A percentile compares a stretch with the other conserved stretches of the same genome.
phyloP scores from a whole-genome alignment of 1,139 yeast species.

The Blastobotrys indianensis region DNA sequence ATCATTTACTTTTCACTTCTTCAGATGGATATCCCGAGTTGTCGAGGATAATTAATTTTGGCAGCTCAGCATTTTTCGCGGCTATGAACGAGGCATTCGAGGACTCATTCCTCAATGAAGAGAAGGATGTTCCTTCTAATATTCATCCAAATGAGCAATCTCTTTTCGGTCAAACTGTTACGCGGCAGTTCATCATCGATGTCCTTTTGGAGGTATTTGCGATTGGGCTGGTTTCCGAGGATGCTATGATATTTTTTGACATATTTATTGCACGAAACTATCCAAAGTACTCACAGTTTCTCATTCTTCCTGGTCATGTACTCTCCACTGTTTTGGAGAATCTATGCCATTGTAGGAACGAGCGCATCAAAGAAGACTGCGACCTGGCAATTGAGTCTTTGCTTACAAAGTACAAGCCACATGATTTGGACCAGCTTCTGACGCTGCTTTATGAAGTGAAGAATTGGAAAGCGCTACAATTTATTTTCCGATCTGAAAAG shows the following conservation, averaged over 20 bases:
- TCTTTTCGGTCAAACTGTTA: constrained; percentile 35
- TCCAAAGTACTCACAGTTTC: constrained; percentile 74
- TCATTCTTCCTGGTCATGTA: constrained; percentile 57
- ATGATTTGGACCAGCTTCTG: constrained; percentile 42
- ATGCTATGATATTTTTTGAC: constrained; percentile 40
- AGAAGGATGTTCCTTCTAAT: constrained; percentile 13
- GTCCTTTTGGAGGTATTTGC: constrained; percentile 49
- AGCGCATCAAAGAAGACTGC: constrained; percentile 47
- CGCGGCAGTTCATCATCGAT: constrained; percentile 62
- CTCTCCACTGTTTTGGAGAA: constrained; percentile 44
- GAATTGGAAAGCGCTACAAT: constrained; percentile 53
- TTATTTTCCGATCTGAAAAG: constrained; percentile 50
- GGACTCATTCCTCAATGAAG: constrained; percentile 52
- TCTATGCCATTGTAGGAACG: constrained; percentile 43
- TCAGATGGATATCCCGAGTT: constrained; percentile 53
- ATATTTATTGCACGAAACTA: constrained; percentile 70
- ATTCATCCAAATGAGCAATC: constrained; percentile 22
- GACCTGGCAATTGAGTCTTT: constrained; percentile 69
- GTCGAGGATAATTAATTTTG: constrained; percentile 42
- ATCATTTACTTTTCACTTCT: constrained; percentile 47
- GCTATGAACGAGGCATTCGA: constrained; percentile 75
- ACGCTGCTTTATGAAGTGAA: constrained; percentile 48
- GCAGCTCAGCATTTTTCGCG: constrained; percentile 54
- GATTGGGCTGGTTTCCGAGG: constrained; percentile 22
- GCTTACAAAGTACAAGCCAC: constrained; percentile 56